Evolutionary conservation across 805 yeast species (phyloP).

Genomic region (Debaryomyces castellii): DNA sequence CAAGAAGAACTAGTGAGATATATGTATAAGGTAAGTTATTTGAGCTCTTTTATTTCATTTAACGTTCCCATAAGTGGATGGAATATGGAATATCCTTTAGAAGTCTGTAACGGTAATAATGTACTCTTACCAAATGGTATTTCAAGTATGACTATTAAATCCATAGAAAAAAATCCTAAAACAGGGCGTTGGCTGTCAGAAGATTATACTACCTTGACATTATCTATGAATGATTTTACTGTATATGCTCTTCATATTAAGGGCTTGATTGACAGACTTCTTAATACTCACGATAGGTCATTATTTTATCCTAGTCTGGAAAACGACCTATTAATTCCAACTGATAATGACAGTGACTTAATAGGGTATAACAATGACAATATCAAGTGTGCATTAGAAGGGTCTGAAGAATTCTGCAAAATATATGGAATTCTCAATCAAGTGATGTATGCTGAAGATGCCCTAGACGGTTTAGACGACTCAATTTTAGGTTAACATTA

Average conservation of each 20-base stretch:
- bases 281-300: slow-evolving; percentile 10
- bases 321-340: not conserved
- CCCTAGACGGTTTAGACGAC: not conserved
- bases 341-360: not conserved
- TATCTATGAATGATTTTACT: slow-evolving; percentile 38
- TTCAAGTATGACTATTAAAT: slow-evolving; percentile 20
- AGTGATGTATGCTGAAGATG: not conserved
- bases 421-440: slow-evolving; percentile 18
- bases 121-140: slow-evolving; percentile 38
- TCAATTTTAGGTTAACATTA: not conserved
- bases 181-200: slow-evolving; percentile 7
- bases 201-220: slow-evolving; percentile 32
- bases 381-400: slow-evolving; percentile 29
- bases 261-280: slow-evolving; percentile 26
- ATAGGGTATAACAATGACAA: slow-evolving; percentile 23
- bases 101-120: slow-evolving; percentile 27
- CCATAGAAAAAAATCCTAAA: slow-evolving; percentile 7
- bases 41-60: slow-evolving; percentile 29
- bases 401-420: slow-evolving; percentile 25
- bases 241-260: slow-evolving; percentile 33
- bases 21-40: slow-evolving; percentile 26
- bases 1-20: slow-evolving; percentile 8
- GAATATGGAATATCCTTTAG: slow-evolving; percentile 19
- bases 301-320: slow-evolving; percentile 4
- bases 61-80: slow-evolving; percentile 29